Evolutionary conservation across 176 grass and related monocot species (phyloP).

Genomic region (Eleusine indica): DNA sequence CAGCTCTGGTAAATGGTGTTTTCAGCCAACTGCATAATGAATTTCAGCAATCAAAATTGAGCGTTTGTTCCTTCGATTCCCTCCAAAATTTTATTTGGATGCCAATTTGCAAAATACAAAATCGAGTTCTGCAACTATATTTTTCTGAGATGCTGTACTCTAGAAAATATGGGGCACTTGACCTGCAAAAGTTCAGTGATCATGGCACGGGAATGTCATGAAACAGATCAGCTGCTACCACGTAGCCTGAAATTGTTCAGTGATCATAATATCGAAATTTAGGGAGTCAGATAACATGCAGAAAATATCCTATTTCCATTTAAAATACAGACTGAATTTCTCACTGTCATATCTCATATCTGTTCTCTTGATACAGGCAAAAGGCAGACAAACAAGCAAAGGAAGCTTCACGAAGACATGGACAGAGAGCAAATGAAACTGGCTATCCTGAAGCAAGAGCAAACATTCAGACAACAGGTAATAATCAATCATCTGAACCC

Average conservation of each 20-base stretch:
- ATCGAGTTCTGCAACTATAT: neutral
- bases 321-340: neutral
- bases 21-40: neutral
- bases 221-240: neutral
- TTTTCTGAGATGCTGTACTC: neutral
- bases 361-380: conserved; percentile 27
- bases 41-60: neutral
- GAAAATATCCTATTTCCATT: neutral
- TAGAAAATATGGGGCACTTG: neutral
- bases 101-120: neutral
- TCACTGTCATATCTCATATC: neutral
- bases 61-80: neutral
- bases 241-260: neutral
- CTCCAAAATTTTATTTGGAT: neutral
- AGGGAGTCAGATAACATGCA: too few species aligned
- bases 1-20: neutral
- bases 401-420: conserved; percentile 39
- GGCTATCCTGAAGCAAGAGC: conserved; percentile 63
- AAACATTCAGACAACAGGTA: conserved; percentile 72
- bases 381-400: neutral
- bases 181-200: neutral
- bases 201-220: neutral
- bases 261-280: neutral
- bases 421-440: conserved; percentile 66
- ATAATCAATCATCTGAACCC: neutral